Base-by-base conservation (phyloP, 805 yeast genomes). In the Yarrowia osloensis region DNA sequence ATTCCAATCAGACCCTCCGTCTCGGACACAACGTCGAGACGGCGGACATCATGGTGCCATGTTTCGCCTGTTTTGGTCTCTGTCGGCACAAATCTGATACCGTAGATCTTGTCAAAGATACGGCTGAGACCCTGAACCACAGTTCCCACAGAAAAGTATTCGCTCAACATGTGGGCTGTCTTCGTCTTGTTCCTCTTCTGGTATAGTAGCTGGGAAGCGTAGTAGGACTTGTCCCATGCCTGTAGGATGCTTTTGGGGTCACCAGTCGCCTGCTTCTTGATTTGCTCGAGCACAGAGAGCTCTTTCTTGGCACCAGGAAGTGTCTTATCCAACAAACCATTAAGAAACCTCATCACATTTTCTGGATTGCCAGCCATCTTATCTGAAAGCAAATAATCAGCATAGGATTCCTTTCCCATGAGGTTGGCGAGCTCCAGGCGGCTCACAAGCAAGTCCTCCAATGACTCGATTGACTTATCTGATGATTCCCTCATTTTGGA, bases 181-280 rank as follows among this genome's bases (percentile, higher is more conserved):
- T 73, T 22, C 80, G 76, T 70, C 79, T 71, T 63, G 62, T 67
- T 63, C 12, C 75, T 70, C 55, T 73, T 67, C 35, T 70, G 68
- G 19, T 72, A 72, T 61, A 74, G 69, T 52, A 71, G 71, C 66
- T 78, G 72, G n/a, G 80, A 70, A 12, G 81, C 73, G 69, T 78
- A 82, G 73, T 84, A 93, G 70, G 92, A 97, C 69, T 97, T 83
- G 76, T 95, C 98, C 98, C 98, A 95, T 0, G 97, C 97, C 68
- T 86, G 84, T 35, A 92, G 70, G 54, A 40, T 81, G 13, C 76
- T 75, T 4, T 29, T 17, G 4, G 67, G 42, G 19, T 50, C 17
- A 9, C 77, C 77, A 4, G 84, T 74, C 2, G 86, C 77, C 33
- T 76, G 70, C 12, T 73, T 68, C 67, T 59, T 70, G 69, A 69